Base-by-base conservation (phyloP, 2,329 filamentous ascomycete genomes). In the Fusarium sp. region DNA sequence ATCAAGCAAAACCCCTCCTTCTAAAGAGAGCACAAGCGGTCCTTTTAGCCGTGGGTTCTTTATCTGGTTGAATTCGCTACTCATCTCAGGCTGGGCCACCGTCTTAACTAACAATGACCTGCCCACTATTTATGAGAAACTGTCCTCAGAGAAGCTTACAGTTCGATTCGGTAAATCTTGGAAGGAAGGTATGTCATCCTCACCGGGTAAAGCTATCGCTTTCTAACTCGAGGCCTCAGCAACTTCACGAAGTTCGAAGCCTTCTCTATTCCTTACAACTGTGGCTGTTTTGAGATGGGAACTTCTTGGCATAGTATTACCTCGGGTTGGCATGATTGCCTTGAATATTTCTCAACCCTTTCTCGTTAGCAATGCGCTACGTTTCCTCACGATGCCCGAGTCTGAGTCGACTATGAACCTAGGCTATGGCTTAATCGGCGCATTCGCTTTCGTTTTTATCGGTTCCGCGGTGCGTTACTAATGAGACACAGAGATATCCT, bases 11-110 rank as follows among this genome's bases (percentile, higher is more conserved):
- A 74, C 76, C 2, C 64, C 72, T 4, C 80, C 79, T 41, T 84
- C 86, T 2, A 81, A 80, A 0, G 87, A 89, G 70, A 82, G 82
- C 5, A 87, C 83, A 4, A 84, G 82, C 21, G 77, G 77, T 0
- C 77, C 75, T 0, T 66, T 79, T 3, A 76, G 60, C 28, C 74
- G 76, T 1, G 76, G 77, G 0, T 74, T 79, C 55, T 79, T 79
- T 29, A 59, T 78, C 23, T 79, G 77, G 77, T 61, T 79, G 16
- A 78, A 79, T 35, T 79, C 80, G 4, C 72, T 89, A 9, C 83
- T 89, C 41, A 79, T 79, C 26, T 75, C 77, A 18, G 85, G 86
- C 1, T 87, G 82, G 75, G 80, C 75, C 7, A 83, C 79, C 9
- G 63, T 69, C 9, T 42, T 79, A 15, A 76, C 72, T 2, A 72